Evolutionary conservation across 208 protist species (phyloP).

Genomic region (Trypanosoma lewisi): DNA sequence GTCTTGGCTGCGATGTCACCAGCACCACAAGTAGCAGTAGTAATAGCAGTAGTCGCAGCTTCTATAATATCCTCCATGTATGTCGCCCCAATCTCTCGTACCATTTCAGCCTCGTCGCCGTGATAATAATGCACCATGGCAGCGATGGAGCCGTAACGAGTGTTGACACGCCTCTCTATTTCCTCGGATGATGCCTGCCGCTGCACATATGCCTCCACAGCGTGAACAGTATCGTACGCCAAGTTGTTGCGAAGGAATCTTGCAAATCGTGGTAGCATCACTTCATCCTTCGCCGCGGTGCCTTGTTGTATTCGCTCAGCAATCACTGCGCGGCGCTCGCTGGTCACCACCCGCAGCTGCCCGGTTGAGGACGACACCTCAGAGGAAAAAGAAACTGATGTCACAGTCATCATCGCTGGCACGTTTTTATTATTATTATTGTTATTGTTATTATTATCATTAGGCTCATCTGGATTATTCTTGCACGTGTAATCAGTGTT

Average conservation of each 20-base stretch:
- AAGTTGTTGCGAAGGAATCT: conserved; percentile 31
- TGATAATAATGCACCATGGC: conserved; percentile 78
- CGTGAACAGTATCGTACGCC: conserved; percentile 35
- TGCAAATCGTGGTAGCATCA: conserved; percentile 47
- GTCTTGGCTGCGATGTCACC: too few species aligned
- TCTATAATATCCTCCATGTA: conserved; percentile 24
- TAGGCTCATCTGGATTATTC: background rate
- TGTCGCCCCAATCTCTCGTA: conserved; percentile 48
- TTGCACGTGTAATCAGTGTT: conserved; percentile 23
- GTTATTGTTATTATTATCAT: conserved; percentile 17
- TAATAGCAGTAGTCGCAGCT: background rate
- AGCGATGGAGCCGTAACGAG: conserved; percentile 44
- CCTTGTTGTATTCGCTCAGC: conserved; percentile 19
- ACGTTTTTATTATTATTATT: conserved; percentile 16
- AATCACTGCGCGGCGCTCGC: conserved; percentile 45
- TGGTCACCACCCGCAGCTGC: conserved; percentile 71
- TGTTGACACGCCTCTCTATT: conserved; percentile 29
- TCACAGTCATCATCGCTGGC: background rate
- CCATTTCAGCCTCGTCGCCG: conserved; percentile 43
- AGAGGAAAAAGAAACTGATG: conserved; percentile 18
- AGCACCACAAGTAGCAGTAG: background rate
- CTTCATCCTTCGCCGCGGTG: conserved; percentile 25
- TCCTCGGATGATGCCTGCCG: conserved; percentile 12
- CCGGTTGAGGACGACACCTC: conserved; percentile 46
- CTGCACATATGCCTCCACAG: conserved; percentile 42